phyloP scores from a whole-genome alignment of 345 rosid genomes.

The Salix koriyanagi region DNA sequence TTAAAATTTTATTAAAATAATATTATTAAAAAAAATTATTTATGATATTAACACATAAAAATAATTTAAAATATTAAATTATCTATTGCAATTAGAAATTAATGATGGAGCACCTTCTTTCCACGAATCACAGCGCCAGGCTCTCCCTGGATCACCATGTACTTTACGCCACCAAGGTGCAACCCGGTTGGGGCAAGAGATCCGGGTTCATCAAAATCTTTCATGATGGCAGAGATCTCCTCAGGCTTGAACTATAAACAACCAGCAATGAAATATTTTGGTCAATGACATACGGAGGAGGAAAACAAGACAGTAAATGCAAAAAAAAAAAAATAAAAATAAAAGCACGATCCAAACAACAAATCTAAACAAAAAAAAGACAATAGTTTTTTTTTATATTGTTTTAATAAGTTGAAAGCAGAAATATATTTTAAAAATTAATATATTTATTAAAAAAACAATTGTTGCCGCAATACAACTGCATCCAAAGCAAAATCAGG shows the following conservation, averaged over 20 bases:
- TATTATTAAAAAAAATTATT: too few species aligned
- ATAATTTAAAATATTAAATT: too few species aligned
- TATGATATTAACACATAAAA: too few species aligned
- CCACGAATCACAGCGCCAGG: conserved; percentile 26
- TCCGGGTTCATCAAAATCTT: conserved; percentile 27
- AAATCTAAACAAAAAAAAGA: too few species aligned
- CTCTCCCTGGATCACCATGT: conserved; percentile 29
- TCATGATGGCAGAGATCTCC: conserved; percentile 21
- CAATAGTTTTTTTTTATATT: too few species aligned
- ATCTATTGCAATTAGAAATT: not conserved
- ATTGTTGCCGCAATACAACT: too few species aligned
- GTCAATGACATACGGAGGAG: not conserved
- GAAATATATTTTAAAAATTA: too few species aligned
- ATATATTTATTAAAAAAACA: too few species aligned
- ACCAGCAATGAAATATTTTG: not conserved
- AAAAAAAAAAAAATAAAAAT: not conserved
- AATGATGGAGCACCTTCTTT: conserved; percentile 14
- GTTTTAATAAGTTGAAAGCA: too few species aligned
- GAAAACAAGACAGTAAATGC: not conserved
- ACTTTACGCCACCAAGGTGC: conserved; percentile 21
- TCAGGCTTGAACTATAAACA: conserved; percentile 15
- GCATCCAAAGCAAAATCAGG: not conserved
- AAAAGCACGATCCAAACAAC: not conserved
- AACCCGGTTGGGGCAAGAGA: conserved; percentile 19
- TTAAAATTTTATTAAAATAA: too few species aligned